Evolutionary conservation across 140 eudicot genomes (phyloP).

Genomic region (Erigeron philadelphicus): DNA sequence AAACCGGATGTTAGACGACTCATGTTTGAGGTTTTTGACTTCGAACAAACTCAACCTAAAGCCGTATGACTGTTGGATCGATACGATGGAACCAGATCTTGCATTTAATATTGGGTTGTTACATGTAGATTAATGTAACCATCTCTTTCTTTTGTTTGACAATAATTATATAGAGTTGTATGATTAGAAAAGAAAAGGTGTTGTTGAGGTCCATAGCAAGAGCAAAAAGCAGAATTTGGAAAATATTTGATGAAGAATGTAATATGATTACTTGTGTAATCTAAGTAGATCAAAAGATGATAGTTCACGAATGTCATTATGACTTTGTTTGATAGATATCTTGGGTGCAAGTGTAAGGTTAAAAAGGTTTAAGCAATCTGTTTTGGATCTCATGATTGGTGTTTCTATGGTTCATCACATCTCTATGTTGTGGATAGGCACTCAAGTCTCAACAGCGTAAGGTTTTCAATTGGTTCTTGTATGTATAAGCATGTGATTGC

Average conservation of each 20-base stretch:
- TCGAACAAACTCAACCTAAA: slow-evolving; percentile 94
- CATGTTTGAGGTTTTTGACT: slow-evolving; percentile 98
- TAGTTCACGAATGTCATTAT: not conserved
- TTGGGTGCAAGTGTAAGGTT: no score
- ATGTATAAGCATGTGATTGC: no score
- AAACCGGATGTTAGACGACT: slow-evolving; percentile 91
- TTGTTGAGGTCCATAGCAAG: not conserved
- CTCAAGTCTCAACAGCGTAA: no score
- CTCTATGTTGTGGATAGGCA: no score
- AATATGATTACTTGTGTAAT: not conserved
- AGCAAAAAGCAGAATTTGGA: not conserved
- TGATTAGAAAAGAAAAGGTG: slow-evolving; percentile 10
- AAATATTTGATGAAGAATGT: not conserved
- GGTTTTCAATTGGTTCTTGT: no score
- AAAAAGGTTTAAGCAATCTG: no score
- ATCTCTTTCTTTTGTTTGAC: slow-evolving; percentile 19
- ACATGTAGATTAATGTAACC: slow-evolving; percentile 32
- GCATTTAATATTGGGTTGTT: slow-evolving; percentile 16
- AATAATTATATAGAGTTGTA: slow-evolving; percentile 21
- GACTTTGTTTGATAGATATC: not conserved
- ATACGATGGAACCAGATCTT: not conserved
- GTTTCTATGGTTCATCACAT: no score
- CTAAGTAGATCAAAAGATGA: no score
- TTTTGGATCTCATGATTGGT: no score
- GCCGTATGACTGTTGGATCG: slow-evolving; percentile 34